Percentiles rank a stretch among this genome's conserved stretches.
Conservation (phyloP, 2,329 filamentous ascomycete species). For the Colletotrichum higginsianum region DNA sequence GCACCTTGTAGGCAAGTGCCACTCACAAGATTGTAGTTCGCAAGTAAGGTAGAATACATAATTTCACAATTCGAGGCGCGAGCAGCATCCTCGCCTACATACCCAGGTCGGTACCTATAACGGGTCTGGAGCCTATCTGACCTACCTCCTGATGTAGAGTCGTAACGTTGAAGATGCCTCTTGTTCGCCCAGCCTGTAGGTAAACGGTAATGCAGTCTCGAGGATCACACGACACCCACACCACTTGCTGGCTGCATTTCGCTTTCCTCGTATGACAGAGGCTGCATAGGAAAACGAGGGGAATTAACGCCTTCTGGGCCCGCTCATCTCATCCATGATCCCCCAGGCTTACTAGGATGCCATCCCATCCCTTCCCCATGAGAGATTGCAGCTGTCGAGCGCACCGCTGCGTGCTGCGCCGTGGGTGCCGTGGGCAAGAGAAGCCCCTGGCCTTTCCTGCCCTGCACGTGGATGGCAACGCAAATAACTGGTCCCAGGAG, state of each 20-base stretch:
- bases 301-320: conserved; percentile 5
- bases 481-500: conserved; percentile 33
- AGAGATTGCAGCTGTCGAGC: not conserved
- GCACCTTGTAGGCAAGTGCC: not conserved
- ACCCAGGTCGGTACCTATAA: too few relatives aligned
- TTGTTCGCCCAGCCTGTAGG: not conserved
- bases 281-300: conserved; percentile 3
- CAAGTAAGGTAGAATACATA: not conserved
- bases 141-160: not conserved
- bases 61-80: not conserved
- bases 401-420: not conserved
- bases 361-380: too few relatives aligned
- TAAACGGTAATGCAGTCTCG: not conserved
- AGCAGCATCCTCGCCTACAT: not conserved
- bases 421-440: not conserved
- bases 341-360: conserved; percentile 11
- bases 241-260: not conserved
- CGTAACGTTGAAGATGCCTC: not conserved
- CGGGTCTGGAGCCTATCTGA: too few relatives aligned
- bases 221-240: not conserved
- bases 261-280: conserved; percentile 12
- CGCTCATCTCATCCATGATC: not conserved
- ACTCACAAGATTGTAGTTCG: conserved; percentile 1
- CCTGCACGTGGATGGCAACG: conserved; percentile 22
- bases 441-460: not conserved